A percentile compares a stretch with the other conserved stretches of the same genome.
These are phyloP conservation scores for Papiliotrema nemorosa DNA, from an alignment of 1,284 basidiomycete species.

Conservation along the genomic window DNA sequence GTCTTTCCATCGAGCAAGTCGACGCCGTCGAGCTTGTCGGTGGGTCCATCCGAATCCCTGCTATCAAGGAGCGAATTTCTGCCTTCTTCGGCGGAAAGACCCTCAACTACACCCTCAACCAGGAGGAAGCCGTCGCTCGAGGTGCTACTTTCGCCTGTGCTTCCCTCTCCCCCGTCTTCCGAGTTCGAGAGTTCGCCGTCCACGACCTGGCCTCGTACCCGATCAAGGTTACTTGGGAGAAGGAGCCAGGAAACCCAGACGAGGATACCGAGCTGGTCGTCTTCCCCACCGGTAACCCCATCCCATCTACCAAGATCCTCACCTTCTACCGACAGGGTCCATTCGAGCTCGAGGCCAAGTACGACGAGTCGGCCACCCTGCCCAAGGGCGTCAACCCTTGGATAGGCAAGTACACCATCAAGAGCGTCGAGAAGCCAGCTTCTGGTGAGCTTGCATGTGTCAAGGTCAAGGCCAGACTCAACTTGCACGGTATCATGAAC, in stretches of 20 bases:
- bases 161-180: slow-evolving; percentile 91
- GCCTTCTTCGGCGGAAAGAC: slow-evolving; percentile 63
- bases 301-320: slow-evolving; percentile 89
- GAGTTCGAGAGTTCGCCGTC: slow-evolving; percentile 84
- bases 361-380: slow-evolving; percentile 64
- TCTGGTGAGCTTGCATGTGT: slow-evolving; percentile 71
- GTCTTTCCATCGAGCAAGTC: slow-evolving; percentile 59
- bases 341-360: slow-evolving; percentile 80
- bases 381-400: slow-evolving; percentile 78
- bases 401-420: slow-evolving; percentile 74
- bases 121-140: slow-evolving; percentile 89
- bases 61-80: slow-evolving; percentile 64
- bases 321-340: slow-evolving; percentile 85
- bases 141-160: slow-evolving; percentile 93
- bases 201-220: slow-evolving; percentile 79
- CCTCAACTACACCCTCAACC: slow-evolving; percentile 85
- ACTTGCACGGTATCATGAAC: slow-evolving; percentile 76
- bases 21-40: slow-evolving; percentile 67
- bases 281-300: slow-evolving; percentile 73
- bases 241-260: slow-evolving; percentile 66
- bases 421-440: slow-evolving; percentile 63
- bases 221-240: slow-evolving; percentile 82
- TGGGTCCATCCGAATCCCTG: slow-evolving; percentile 65
- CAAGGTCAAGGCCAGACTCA: slow-evolving; percentile 83
- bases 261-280: slow-evolving; percentile 85